A percentile compares a stretch with the other conserved stretches of the same genome.
phyloP scores from a whole-genome alignment of 768 basidiomycete genomes.

The Mycena pura region DNA sequence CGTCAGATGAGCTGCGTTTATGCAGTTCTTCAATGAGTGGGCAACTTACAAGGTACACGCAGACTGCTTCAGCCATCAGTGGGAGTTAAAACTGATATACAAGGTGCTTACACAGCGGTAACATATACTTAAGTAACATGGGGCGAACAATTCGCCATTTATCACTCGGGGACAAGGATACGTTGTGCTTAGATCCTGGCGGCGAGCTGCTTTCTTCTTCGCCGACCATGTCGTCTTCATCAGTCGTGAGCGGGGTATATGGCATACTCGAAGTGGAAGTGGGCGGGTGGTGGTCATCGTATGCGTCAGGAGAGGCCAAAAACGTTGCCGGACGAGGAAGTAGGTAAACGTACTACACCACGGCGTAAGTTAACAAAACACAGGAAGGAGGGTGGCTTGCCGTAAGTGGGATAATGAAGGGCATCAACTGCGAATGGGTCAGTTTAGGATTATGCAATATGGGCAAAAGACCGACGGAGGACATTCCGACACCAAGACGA shows the following conservation, averaged over 20 bases:
- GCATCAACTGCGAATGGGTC: conserved; percentile 66
- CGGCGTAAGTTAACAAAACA: not conserved
- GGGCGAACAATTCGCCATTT: conserved; percentile 87
- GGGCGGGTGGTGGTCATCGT: conserved; percentile 41
- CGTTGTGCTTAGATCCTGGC: conserved; percentile 47
- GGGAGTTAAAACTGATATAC: not conserved
- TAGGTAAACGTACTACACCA: conserved; percentile 69
- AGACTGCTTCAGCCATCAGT: conserved; percentile 32
- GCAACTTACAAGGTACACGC: conserved; percentile 52
- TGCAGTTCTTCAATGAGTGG: no score
- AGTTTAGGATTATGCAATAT: not conserved
- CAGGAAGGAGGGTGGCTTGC: not conserved
- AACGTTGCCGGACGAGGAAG: conserved; percentile 70
- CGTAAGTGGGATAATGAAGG: conserved; percentile 77
- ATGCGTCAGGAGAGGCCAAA: conserved; percentile 42
- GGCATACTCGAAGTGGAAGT: conserved; percentile 40
- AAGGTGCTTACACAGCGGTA: conserved; percentile 80
- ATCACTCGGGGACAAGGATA: conserved; percentile 68
- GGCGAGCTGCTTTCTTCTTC: conserved; percentile 49
- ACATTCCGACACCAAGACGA: conserved; percentile 79
- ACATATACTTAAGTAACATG: conserved; percentile 83
- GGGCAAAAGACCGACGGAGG: conserved; percentile 61
- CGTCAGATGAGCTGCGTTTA: conserved; percentile 1
- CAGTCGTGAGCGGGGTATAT: conserved; percentile 52
- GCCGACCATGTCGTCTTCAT: conserved; percentile 44